Evolutionary conservation across 169 alveolate genomes (phyloP).

Genomic region (Plasmodium vinckei): DNA sequence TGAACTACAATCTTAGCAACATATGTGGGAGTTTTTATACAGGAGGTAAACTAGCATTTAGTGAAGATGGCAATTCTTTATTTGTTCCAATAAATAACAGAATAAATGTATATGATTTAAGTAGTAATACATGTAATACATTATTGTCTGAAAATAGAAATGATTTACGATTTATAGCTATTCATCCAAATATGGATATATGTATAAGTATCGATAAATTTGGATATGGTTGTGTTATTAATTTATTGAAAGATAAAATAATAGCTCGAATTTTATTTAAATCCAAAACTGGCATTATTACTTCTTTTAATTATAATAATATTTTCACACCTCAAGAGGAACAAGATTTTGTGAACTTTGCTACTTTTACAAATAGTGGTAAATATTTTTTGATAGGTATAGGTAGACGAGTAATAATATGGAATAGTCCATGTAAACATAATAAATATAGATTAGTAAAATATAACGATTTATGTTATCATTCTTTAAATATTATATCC

Average conservation of each 20-base stretch:
- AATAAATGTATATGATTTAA: slow-evolving; percentile 85
- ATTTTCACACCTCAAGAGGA: slow-evolving; percentile 75
- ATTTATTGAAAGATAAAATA: slow-evolving; percentile 81
- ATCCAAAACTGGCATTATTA: slow-evolving; percentile 77
- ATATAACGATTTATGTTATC: slow-evolving; percentile 85
- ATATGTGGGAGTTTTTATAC: slow-evolving; percentile 63
- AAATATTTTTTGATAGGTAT: slow-evolving; percentile 78
- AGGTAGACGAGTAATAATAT: slow-evolving; percentile 80
- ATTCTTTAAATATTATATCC: slow-evolving; percentile 81
- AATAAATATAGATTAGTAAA: slow-evolving; percentile 81
- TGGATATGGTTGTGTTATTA: slow-evolving; percentile 85
- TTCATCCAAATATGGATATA: slow-evolving; percentile 85
- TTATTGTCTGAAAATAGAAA: slow-evolving; percentile 84
- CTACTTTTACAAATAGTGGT: slow-evolving; percentile 82
- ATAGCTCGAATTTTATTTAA: slow-evolving; percentile 84
- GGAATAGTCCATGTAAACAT: slow-evolving; percentile 82
- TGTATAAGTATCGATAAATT: slow-evolving; percentile 84
- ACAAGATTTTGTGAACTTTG: slow-evolving; percentile 76
- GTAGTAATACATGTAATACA: slow-evolving; percentile 82
- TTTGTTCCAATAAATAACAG: slow-evolving; percentile 90
- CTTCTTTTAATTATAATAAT: slow-evolving; percentile 41
- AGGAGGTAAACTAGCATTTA: slow-evolving; percentile 51
- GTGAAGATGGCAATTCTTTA: slow-evolving; percentile 79
- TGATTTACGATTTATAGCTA: slow-evolving; percentile 80
- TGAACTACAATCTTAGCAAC: slow-evolving; percentile 48